Evolutionary conservation across 164 flowering plant genomes (phyloP), one percentile per base, ranked within the genome.

Genomic region (Umbilicus rupestris): DNA sequence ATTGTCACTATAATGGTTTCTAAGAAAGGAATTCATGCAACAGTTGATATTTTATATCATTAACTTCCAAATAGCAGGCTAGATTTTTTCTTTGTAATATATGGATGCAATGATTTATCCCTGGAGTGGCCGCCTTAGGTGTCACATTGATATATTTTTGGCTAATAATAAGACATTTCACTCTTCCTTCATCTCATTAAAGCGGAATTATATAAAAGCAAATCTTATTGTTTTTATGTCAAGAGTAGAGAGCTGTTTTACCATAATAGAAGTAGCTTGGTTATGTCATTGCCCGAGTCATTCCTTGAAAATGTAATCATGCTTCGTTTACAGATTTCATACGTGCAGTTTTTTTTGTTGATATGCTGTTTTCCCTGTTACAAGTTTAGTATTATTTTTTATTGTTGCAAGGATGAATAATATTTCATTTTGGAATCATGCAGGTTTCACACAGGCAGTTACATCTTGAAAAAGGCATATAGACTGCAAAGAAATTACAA

Each of bases 381-480:
- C 29, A 55, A 14, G 28, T 50, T 49, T 55, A 19, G 19, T 29
- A 0, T 28, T 30, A 26, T 28, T 3, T 55, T 14, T 28, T 10
- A 26, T 55, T 10, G 33, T 17, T 55, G 57, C 8, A 30, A 24
- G n/a, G 17, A 28, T 55, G 60, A 55, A 30, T 28, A 3, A 26
- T 55, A 55, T 28, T 26, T 55, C 12, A 3, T 55, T 6, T 28
- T 55, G 19, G 33, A 28, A 55, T 55, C 12, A 26, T 55, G 60
- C 80, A 84, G 89, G 80, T 67, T 69, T 77, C 66, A 59, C 86
- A 64, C 72, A 75, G 28, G 35, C 67, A 22, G 37, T 67, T 39
- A 69, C 47, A 22, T 70, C 79, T 46, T 71, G 64, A 64, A 80
- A 69, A 74, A 65, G 75, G 62, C 16, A 26, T 5, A 55, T 3